A percentile compares a stretch with the other conserved stretches of the same genome.
Evolutionary conservation across 192 early-diverging fungal genomes (phyloP).

Genomic region (Entomortierella beljakovae): DNA sequence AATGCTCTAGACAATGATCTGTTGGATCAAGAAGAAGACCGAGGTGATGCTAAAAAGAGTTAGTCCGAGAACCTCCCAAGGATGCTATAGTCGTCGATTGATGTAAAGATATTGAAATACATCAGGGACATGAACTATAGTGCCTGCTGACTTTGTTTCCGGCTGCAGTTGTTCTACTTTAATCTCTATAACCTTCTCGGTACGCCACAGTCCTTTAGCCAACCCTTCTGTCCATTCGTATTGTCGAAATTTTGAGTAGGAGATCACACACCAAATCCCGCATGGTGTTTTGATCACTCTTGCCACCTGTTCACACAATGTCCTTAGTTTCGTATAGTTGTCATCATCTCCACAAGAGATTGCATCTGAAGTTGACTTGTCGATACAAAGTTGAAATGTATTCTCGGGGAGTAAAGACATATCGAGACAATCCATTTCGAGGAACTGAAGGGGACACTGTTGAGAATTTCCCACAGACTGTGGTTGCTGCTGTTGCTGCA

Average conservation of each 20-base stretch:
- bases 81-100: constrained; percentile 8
- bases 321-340: constrained; percentile 23
- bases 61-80: neutral
- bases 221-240: constrained; percentile 23
- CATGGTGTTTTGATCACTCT: constrained; percentile 15
- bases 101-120: constrained; percentile 36
- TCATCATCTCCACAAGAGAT: constrained; percentile 41
- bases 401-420: constrained; percentile 15
- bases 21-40: neutral
- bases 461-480: neutral
- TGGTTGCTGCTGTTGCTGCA: neutral
- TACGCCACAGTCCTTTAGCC: constrained; percentile 22
- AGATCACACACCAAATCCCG: constrained; percentile 33
- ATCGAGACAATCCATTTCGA: constrained; percentile 41
- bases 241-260: constrained; percentile 36
- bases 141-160: neutral
- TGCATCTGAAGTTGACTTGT: constrained; percentile 43
- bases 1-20: too few species aligned
- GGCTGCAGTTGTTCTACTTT: neutral
- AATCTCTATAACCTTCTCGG: constrained; percentile 26
- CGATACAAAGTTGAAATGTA: constrained; percentile 20
- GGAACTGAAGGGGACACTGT: constrained; percentile 27
- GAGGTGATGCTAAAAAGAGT: neutral
- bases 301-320: constrained; percentile 26
- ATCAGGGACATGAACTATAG: constrained; percentile 26